Evolutionary conservation across 2,329 filamentous ascomycete species (phyloP).

Genomic region (Dactylella cylindrospora): DNA sequence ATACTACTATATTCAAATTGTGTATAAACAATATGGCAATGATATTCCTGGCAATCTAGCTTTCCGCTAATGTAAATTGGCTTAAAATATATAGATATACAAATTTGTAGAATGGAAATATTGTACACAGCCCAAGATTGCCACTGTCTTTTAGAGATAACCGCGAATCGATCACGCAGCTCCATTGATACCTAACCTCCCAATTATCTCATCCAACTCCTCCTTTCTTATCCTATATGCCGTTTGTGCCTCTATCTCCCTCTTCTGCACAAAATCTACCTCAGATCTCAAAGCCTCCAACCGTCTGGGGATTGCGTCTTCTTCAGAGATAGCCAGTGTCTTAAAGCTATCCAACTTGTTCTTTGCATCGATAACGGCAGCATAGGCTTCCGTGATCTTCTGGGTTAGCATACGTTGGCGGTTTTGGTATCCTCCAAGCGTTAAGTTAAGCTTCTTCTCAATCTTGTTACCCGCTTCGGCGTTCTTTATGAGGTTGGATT

Average conservation of each 20-base stretch:
- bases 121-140: too few relatives aligned
- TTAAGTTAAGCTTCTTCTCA: slow-evolving; percentile 86
- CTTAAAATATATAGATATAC: too few relatives aligned
- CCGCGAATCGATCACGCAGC: slow-evolving; percentile 8
- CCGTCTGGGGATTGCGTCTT: slow-evolving; percentile 70
- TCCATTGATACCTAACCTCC: slow-evolving; percentile 38
- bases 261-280: slow-evolving; percentile 73
- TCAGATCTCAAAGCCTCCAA: slow-evolving; percentile 78
- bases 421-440: slow-evolving; percentile 87
- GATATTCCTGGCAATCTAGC: too few relatives aligned
- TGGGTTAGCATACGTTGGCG: slow-evolving; percentile 75
- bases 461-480: slow-evolving; percentile 82
- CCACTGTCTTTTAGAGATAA: too few relatives aligned
- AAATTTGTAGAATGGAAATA: too few relatives aligned
- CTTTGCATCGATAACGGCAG: slow-evolving; percentile 71
- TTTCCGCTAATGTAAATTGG: too few relatives aligned
- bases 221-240: slow-evolving; percentile 73
- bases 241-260: slow-evolving; percentile 90
- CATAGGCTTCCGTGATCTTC: slow-evolving; percentile 75
- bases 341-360: slow-evolving; percentile 72
- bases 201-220: slow-evolving; percentile 67
- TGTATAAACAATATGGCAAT: too few relatives aligned
- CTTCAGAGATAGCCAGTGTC: slow-evolving; percentile 75
- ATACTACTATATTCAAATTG: too few relatives aligned
- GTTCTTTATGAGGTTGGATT: slow-evolving; percentile 70